A percentile compares a stretch with the other conserved stretches of the same genome.
Evolutionary conservation across 371 early-diverging fungal species (phyloP).

Genomic region (Dichotomocladium elegans): DNA sequence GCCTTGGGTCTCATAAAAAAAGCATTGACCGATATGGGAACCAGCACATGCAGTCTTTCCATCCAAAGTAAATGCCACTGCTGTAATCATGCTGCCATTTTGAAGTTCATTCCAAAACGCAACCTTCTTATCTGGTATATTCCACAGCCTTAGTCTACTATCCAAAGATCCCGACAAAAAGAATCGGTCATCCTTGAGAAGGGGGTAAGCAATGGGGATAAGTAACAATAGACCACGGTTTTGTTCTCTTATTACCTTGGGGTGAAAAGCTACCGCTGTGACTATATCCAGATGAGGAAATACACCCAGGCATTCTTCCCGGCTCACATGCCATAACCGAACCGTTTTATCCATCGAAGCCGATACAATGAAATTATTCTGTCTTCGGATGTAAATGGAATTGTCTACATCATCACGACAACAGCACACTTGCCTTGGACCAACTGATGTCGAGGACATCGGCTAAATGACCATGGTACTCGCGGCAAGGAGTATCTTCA

Average conservation of each 20-base stretch:
- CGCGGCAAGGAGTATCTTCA: conserved; percentile 57
- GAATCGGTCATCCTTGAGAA: conserved; percentile 63
- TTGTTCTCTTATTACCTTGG: conserved; percentile 36
- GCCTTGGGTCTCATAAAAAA: conserved; percentile 77
- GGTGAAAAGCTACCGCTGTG: conserved; percentile 79
- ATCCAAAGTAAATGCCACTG: conserved; percentile 71
- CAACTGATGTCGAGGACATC: conserved; percentile 78
- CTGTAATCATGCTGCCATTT: conserved; percentile 65
- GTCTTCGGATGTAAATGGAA: background rate
- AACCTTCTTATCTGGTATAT: conserved; percentile 74
- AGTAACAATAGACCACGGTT: background rate
- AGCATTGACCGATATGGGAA: conserved; percentile 69
- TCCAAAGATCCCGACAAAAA: conserved; percentile 81
- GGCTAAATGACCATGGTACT: conserved; percentile 66
- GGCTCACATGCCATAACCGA: conserved; percentile 75
- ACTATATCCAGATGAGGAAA: conserved; percentile 80
- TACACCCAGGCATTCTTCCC: conserved; percentile 71
- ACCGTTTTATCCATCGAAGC: conserved; percentile 84
- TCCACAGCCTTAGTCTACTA: conserved; percentile 78
- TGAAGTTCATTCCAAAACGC: conserved; percentile 72
- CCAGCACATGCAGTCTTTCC: conserved; percentile 75
- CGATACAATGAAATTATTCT: conserved; percentile 74
- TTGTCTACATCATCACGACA: background rate
- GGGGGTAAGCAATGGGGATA: background rate
- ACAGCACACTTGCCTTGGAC: conserved; percentile 55